Percentiles rank a stretch among this genome's conserved stretches.
Evolutionary conservation across 108 stramenopile genomes (phyloP).

Genomic region (Mayamaea pseudoterrestris): DNA sequence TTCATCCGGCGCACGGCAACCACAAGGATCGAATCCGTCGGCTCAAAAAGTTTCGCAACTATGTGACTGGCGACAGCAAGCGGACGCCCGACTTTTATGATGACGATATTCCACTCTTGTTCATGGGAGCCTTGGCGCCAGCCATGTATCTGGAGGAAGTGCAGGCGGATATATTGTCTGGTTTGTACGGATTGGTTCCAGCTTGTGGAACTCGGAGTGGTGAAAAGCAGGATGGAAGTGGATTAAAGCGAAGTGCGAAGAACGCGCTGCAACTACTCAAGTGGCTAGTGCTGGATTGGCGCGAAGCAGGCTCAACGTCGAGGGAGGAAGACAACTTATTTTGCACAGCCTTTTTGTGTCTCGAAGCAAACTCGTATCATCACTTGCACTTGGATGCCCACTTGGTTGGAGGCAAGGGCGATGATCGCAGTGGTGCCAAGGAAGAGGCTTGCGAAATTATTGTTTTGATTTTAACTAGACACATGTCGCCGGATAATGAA

Average conservation of each 20-base stretch:
- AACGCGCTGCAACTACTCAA: constrained; percentile 65
- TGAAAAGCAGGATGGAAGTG: constrained; percentile 50
- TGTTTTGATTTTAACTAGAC: constrained; percentile 50
- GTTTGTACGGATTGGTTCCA: constrained; percentile 52
- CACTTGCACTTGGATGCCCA: constrained; percentile 56
- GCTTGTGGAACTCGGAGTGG: constrained; percentile 59
- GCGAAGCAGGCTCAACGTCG: constrained; percentile 33
- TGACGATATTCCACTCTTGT: constrained; percentile 64
- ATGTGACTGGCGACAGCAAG: constrained; percentile 18
- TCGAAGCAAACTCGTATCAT: constrained; percentile 40
- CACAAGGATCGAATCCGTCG: constrained; percentile 83
- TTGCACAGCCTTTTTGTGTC: constrained; percentile 42
- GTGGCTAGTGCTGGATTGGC: constrained; percentile 51
- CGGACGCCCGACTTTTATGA: constrained; percentile 80
- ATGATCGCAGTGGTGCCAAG: constrained; percentile 54
- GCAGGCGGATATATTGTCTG: constrained; percentile 27
- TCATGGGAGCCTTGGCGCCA: constrained; percentile 59
- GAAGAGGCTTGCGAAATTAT: constrained; percentile 67
- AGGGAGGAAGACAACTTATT: constrained; percentile 39
- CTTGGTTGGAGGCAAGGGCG: constrained; percentile 33
- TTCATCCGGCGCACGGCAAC: constrained; percentile 57
- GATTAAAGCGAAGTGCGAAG: constrained; percentile 61
- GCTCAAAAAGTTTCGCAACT: constrained; percentile 71
- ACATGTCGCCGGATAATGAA: constrained; percentile 58
- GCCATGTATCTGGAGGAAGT: constrained; percentile 31